phyloP scores from a whole-genome alignment of 2,329 filamentous ascomycete species.

The Penicillium vulpinum region DNA sequence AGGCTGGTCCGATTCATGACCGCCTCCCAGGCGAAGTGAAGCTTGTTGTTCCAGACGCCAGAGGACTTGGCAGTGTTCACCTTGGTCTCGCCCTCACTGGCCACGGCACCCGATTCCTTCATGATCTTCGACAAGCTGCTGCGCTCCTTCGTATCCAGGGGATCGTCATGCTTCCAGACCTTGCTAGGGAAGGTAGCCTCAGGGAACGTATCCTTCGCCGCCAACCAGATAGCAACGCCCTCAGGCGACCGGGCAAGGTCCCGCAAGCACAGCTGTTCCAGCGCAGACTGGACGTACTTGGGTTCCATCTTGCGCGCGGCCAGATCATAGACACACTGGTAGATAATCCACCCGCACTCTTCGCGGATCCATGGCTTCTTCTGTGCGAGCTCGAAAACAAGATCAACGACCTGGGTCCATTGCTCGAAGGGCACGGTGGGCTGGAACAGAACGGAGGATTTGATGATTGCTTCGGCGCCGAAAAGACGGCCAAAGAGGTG shows the following conservation, averaged over 20 bases:
- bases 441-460: constrained; percentile 70
- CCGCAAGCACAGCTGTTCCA: constrained; percentile 62
- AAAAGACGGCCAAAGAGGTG: constrained; percentile 83
- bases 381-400: constrained; percentile 71
- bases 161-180: constrained; percentile 72
- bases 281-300: constrained; percentile 60
- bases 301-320: constrained; percentile 36
- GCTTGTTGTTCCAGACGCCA: constrained; percentile 73
- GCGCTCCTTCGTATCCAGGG: constrained; percentile 68
- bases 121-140: constrained; percentile 71
- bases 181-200: constrained; percentile 65
- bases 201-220: constrained; percentile 64
- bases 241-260: constrained; percentile 79
- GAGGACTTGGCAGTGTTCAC: constrained; percentile 47
- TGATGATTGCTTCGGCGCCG: constrained; percentile 80
- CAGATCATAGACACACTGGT: constrained; percentile 66
- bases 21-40: constrained; percentile 86
- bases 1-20: constrained; percentile 58
- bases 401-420: constrained; percentile 64
- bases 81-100: constrained; percentile 31
- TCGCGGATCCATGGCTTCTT: constrained; percentile 88
- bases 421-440: constrained; percentile 53
- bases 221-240: constrained; percentile 85
- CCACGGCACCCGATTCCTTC: constrained; percentile 59
- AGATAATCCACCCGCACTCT: constrained; percentile 81